Percentiles rank a stretch among this genome's conserved stretches.
Evolutionary conservation across 768 basidiomycete species (phyloP).

Genomic region (Pleurotus eryngii): DNA sequence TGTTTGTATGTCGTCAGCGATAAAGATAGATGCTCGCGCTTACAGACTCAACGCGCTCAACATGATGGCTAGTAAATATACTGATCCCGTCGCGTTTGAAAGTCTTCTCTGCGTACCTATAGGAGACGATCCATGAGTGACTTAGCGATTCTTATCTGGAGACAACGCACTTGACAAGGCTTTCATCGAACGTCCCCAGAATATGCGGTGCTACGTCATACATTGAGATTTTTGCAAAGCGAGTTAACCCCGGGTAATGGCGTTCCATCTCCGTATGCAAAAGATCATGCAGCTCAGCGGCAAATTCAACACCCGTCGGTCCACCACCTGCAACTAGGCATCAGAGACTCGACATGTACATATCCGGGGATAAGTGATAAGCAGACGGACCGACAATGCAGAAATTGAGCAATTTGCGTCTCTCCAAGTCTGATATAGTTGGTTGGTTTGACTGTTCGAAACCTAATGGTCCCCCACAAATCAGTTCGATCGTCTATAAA

Average conservation of each 20-base stretch:
- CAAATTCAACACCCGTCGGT: conserved; percentile 79
- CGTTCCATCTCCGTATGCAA: conserved; percentile 59
- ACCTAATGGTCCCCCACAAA: conserved; percentile 31
- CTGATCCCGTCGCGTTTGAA: conserved; percentile 74
- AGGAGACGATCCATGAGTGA: background rate
- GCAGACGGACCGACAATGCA: conserved; percentile 70
- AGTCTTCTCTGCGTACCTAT: conserved; percentile 64
- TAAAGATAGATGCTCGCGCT: conserved; percentile 7
- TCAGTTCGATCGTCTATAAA: background rate
- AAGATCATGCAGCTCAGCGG: conserved; percentile 79
- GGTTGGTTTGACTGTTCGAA: conserved; percentile 89
- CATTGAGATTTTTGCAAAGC: conserved; percentile 67
- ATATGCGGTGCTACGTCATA: conserved; percentile 83
- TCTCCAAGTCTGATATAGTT: conserved; percentile 67
- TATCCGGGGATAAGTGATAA: background rate
- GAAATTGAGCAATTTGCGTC: conserved; percentile 76
- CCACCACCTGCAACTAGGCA: conserved; percentile 51
- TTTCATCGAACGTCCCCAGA: conserved; percentile 69
- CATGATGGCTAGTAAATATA: conserved; percentile 70
- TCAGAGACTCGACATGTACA: background rate
- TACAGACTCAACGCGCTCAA: conserved; percentile 64
- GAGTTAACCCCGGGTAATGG: conserved; percentile 63
- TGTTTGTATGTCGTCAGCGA: background rate
- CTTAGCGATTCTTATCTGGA: background rate
- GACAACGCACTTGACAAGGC: conserved; percentile 49